Percentiles rank a stretch among this genome's conserved stretches.
Conservation (phyloP, 108 stramenopile species). For the Skeletonema menzelii region DNA sequence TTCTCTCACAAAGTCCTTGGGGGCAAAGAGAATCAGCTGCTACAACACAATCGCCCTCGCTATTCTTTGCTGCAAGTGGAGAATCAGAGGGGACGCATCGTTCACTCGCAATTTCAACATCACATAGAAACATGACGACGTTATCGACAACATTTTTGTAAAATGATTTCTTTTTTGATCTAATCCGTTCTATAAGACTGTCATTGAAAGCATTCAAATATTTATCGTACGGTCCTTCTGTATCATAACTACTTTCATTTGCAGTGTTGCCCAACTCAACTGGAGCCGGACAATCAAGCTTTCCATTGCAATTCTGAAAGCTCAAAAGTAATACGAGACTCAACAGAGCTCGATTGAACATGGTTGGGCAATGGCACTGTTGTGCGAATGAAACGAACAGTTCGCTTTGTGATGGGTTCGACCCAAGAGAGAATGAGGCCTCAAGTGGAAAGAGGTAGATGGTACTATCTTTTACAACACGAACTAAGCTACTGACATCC, state of each 20-base stretch:
- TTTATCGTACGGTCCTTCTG: constrained; percentile 26
- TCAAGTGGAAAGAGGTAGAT: too few relatives aligned
- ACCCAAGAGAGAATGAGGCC: too few relatives aligned
- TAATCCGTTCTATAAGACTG: constrained; percentile 5
- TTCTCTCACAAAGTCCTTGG: constrained; percentile 37
- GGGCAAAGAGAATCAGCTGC: constrained; percentile 38
- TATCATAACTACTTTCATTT: neutral
- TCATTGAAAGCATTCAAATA: constrained; percentile 13
- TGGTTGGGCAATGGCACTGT: too few relatives aligned
- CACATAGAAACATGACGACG: constrained; percentile 38
- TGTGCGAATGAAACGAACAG: too few relatives aligned
- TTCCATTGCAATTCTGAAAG: neutral
- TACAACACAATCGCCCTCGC: constrained; percentile 29
- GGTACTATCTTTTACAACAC: too few relatives aligned
- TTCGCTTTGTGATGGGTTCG: too few relatives aligned
- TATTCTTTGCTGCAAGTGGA: constrained; percentile 37
- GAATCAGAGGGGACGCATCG: constrained; percentile 41
- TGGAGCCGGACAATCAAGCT: constrained; percentile 14
- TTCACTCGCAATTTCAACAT: constrained; percentile 32
- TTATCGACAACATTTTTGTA: constrained; percentile 42
- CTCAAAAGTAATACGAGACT: constrained; percentile 1
- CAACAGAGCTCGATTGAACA: neutral
- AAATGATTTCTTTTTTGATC: constrained; percentile 27
- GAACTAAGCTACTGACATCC: too few relatives aligned
- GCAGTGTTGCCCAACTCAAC: constrained; percentile 20